Conservation (phyloP, 1,284 basidiomycete species). For the Malassezia caprae region DNA sequence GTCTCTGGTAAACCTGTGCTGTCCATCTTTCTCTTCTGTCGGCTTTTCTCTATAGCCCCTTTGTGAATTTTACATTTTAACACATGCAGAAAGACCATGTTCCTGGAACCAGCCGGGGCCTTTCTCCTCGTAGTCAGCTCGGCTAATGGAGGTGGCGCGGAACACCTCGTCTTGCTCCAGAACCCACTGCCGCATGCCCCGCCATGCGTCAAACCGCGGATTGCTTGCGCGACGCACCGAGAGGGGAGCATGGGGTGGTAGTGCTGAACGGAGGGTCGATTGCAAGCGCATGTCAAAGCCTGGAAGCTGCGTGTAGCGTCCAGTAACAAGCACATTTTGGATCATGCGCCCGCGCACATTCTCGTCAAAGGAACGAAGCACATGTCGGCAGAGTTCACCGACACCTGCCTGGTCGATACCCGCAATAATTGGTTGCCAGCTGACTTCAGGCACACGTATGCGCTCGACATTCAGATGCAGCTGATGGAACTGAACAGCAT, state of each 20-base stretch:
- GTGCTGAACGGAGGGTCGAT: conserved; percentile 50
- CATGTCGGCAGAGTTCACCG: conserved; percentile 75
- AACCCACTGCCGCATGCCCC: conserved; percentile 78
- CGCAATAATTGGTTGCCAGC: conserved; percentile 84
- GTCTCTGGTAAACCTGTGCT: conserved; percentile 25
- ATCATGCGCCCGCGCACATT: conserved; percentile 58
- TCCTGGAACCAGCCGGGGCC: conserved; percentile 65
- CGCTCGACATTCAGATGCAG: conserved; percentile 89
- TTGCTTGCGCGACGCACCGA: conserved; percentile 55
- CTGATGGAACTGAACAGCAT: conserved; percentile 59
- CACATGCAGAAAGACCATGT: conserved; percentile 37
- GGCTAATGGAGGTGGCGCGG: conserved; percentile 56
- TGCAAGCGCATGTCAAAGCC: conserved; percentile 54
- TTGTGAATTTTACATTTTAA: conserved; percentile 3
- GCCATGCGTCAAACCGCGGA: conserved; percentile 72
- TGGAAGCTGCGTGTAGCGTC: conserved; percentile 19
- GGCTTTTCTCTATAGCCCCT: background rate
- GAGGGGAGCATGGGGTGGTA: conserved; percentile 25
- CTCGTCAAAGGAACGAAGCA: conserved; percentile 67
- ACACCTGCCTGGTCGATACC: conserved; percentile 90
- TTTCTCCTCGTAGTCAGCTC: conserved; percentile 78
- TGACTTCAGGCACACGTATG: conserved; percentile 82
- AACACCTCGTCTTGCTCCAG: conserved; percentile 38
- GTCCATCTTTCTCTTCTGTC: background rate
- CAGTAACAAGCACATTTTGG: conserved; percentile 24